Percentiles rank a stretch among this genome's conserved stretches.
Evolutionary conservation across 2,329 filamentous ascomycete species (phyloP).

Genomic region (Hawksworthiomyces lignivorus): DNA sequence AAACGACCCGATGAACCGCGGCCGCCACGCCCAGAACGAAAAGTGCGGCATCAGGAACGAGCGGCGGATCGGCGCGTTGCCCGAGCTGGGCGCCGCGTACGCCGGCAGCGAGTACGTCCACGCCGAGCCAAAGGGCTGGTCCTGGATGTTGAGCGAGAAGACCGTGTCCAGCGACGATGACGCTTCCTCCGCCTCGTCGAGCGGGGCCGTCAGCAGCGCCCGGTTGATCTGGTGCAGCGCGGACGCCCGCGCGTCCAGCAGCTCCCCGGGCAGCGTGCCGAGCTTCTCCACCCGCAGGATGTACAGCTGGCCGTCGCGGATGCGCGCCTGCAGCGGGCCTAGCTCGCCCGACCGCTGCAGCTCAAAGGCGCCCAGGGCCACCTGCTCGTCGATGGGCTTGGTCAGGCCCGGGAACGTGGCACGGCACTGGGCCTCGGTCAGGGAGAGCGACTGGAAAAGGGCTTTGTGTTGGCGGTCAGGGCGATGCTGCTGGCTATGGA

Average conservation of each 20-base stretch:
- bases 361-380: slow-evolving; percentile 28
- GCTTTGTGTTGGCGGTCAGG: no score
- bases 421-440: slow-evolving; percentile 27
- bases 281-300: background rate
- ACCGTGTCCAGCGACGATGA: slow-evolving; percentile 35
- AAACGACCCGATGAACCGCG: slow-evolving; percentile 7
- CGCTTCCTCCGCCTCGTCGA: slow-evolving; percentile 27
- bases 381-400: slow-evolving; percentile 30
- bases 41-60: slow-evolving; percentile 14
- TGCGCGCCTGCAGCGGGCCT: slow-evolving; percentile 28
- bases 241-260: slow-evolving; percentile 36
- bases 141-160: slow-evolving; percentile 44
- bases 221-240: slow-evolving; percentile 46
- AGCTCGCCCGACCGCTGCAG: slow-evolving; percentile 22
- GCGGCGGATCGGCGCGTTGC: slow-evolving; percentile 11
- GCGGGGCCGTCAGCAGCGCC: slow-evolving; percentile 41
- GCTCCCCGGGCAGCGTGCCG: slow-evolving; percentile 30
- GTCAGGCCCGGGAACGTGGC: slow-evolving; percentile 30
- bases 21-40: slow-evolving; percentile 11
- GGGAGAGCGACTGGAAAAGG: background rate
- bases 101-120: slow-evolving; percentile 40
- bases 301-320: slow-evolving; percentile 28
- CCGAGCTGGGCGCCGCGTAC: slow-evolving; percentile 15
- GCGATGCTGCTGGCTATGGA: no score
- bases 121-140: slow-evolving; percentile 34